Evolutionary conservation across 805 yeast genomes (phyloP), one percentile per base, ranked within the genome.

Genomic region (Kurtzmaniella fragi): DNA sequence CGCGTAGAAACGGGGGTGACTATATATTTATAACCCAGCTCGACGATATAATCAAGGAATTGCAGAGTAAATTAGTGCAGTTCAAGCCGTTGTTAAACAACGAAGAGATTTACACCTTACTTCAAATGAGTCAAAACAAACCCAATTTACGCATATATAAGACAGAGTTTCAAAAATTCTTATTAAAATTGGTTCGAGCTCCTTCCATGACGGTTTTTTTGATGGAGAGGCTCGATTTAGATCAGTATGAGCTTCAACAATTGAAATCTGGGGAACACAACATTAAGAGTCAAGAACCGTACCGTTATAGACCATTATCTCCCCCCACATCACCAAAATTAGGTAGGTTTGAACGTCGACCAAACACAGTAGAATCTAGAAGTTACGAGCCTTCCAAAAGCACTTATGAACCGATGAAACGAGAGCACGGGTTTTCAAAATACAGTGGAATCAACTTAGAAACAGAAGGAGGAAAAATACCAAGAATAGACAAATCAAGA

Each of bases 101-200:
- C 6, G 35, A 40, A 14, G 52, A 48, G 31, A 23, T 42, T 9
- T 31, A 37, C n/a, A 28, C 42, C 11, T 36, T 48, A 29, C 33
- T 38, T 12, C 44, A 40, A 31, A 41, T 46, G 39, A 38, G 42
- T 16, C 35, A 15, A 13, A 42, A 34, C 14, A 43, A 32, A 13
- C 51, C 52, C 2, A 25, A 13, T 28, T 34, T 42, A 39, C 43
- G 40, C 34, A 43, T 63, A 12, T 49, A 47, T 34, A 53, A 48
- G 36, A 29, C 36, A 2, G 61, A 60, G 26, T 45, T 61, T 14
- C 39, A 47, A 20, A 42, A 45, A 32, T 60, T 63, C 39, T 10
- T 63, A 6, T 37, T 57, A 15, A 54, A 49, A 20, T 40, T 61
- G 26, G 59, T 54, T 3, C 48, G 50, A 8, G 42, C 43, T 30